A percentile compares a stretch with the other conserved stretches of the same genome.
Evolutionary conservation across 2,329 filamentous ascomycete species (phyloP).

Genomic region (Clonostachys solani): DNA sequence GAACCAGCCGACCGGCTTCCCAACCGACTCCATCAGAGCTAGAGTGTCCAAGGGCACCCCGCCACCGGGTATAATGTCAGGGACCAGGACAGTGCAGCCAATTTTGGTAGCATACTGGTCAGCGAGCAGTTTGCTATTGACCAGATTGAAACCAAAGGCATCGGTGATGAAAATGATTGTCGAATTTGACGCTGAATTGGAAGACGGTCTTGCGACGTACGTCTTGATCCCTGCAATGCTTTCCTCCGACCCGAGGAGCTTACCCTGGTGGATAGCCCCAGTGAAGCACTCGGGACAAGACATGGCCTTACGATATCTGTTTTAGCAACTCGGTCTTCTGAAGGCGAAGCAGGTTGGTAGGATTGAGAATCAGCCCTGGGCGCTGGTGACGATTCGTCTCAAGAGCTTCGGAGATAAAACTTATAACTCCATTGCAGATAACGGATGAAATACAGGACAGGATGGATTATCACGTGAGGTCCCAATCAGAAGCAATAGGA

Average conservation of each 20-base stretch:
- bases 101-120: constrained; percentile 10
- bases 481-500: too few relatives aligned
- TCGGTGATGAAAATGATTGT: constrained; percentile 10
- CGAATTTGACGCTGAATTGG: constrained; percentile 2
- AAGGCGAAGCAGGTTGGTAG: too few relatives aligned
- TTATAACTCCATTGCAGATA: too few relatives aligned
- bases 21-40: constrained; percentile 5
- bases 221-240: constrained; percentile 4
- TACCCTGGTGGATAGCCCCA: constrained; percentile 4
- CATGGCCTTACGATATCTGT: too few relatives aligned
- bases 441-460: too few relatives aligned
- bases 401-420: too few relatives aligned
- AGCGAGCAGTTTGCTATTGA: constrained; percentile 11
- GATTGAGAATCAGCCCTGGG: too few relatives aligned
- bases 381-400: too few relatives aligned
- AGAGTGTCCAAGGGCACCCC: constrained; percentile 8
- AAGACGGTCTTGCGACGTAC: constrained; percentile 4
- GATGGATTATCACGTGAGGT: too few relatives aligned
- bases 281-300: constrained; percentile 4
- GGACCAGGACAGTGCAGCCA: constrained; percentile 14
- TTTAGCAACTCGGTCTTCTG: too few relatives aligned
- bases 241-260: constrained; percentile 4
- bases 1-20: not conserved
- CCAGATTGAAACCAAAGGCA: constrained; percentile 9
- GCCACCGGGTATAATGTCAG: constrained; percentile 14